Evolutionary conservation across 495 filamentous ascomycete genomes (phyloP).

Genomic region (Penicilliopsis zonata): DNA sequence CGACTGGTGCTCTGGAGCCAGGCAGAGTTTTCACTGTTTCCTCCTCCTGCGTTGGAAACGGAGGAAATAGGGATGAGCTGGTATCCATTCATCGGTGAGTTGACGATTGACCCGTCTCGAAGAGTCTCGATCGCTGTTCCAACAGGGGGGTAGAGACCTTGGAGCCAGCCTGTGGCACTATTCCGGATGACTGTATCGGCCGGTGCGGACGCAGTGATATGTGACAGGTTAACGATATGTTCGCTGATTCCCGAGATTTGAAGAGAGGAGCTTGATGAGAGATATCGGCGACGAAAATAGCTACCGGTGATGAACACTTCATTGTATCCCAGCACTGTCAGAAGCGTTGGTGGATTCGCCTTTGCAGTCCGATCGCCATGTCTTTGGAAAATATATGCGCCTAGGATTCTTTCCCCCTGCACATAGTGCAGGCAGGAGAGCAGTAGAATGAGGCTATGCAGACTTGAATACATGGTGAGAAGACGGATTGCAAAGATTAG

Average conservation of each 20-base stretch:
- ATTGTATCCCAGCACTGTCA: slow-evolving; percentile 48
- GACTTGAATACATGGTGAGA: too few relatives aligned
- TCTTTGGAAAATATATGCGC: slow-evolving; percentile 50
- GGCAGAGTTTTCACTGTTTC: slow-evolving; percentile 40
- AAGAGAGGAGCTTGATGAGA: slow-evolving; percentile 30
- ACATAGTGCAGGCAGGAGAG: too few relatives aligned
- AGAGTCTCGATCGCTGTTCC: slow-evolving; percentile 31
- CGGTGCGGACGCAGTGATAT: slow-evolving; percentile 45
- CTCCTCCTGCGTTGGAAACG: slow-evolving; percentile 25
- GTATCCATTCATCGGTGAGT: slow-evolving; percentile 45
- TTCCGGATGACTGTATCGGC: slow-evolving; percentile 51
- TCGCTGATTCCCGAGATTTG: slow-evolving; percentile 46
- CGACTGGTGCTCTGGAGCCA: slow-evolving; percentile 48
- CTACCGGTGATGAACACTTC: slow-evolving; percentile 50
- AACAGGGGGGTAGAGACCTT: slow-evolving; percentile 51
- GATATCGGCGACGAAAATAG: slow-evolving; percentile 52
- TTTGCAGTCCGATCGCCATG: slow-evolving; percentile 55
- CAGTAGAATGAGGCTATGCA: too few relatives aligned
- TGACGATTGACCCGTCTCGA: slow-evolving; percentile 38
- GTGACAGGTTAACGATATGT: slow-evolving; percentile 43
- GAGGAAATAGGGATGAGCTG: slow-evolving; percentile 44
- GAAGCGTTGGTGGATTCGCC: slow-evolving; percentile 32
- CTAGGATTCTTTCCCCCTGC: slow-evolving; percentile 49
- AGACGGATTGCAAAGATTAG: too few relatives aligned
- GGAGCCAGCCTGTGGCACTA: slow-evolving; percentile 43